Conservation (phyloP, 202 grass and related monocot genomes). For the Setaria viridis region DNA sequence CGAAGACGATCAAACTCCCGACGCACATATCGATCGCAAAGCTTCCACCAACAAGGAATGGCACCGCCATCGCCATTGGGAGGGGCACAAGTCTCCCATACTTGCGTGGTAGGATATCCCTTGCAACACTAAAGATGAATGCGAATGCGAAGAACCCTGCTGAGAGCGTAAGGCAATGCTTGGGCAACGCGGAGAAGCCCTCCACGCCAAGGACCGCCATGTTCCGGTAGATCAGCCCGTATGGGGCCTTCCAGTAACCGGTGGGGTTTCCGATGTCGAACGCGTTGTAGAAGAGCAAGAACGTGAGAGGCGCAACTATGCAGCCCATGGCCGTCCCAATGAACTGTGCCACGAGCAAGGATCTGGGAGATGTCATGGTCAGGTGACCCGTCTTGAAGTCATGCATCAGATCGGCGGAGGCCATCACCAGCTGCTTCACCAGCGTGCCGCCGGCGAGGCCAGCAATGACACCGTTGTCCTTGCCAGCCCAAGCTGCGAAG, state of each 20-base stretch:
- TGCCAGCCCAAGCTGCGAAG: conserved; percentile 67
- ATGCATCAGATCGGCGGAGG: conserved; percentile 81
- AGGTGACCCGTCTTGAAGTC: conserved; percentile 83
- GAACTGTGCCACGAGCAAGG: conserved; percentile 70
- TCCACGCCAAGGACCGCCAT: conserved; percentile 87
- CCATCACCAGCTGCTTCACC: conserved; percentile 72
- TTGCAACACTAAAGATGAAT: conserved; percentile 42
- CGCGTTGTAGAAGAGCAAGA: conserved; percentile 84
- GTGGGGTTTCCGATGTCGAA: conserved; percentile 79
- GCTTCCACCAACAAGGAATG: conserved; percentile 77
- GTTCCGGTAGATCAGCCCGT: conserved; percentile 82
- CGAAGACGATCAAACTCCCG: conserved; percentile 67
- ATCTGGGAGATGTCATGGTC: conserved; percentile 73
- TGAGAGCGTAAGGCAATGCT: conserved; percentile 64
- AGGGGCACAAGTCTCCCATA: conserved; percentile 60
- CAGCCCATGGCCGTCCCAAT: conserved; percentile 88
- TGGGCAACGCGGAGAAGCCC: conserved; percentile 67
- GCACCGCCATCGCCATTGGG: conserved; percentile 92
- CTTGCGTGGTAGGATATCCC: conserved; percentile 59
- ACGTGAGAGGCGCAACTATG: conserved; percentile 67
- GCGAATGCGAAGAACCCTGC: conserved; percentile 79
- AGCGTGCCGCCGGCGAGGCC: conserved; percentile 66
- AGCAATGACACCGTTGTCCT: conserved; percentile 66
- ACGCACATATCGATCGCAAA: conserved; percentile 86
- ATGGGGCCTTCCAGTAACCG: conserved; percentile 80